These are phyloP conservation scores for Voacanga thouarsii DNA, from an alignment of 257 asterid species.

Conservation along the genomic window DNA sequence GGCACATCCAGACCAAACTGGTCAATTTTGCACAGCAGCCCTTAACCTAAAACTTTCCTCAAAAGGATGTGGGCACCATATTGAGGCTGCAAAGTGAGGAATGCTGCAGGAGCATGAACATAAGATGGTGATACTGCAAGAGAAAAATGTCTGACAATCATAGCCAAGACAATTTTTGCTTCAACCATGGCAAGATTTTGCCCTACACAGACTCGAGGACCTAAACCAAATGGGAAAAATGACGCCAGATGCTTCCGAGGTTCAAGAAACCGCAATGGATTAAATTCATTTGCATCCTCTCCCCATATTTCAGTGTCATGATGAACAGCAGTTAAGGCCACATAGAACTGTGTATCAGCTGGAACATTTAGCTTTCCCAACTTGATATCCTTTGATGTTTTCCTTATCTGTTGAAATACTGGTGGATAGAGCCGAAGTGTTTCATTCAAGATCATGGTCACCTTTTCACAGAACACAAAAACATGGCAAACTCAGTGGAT, in stretches of 20 bases:
- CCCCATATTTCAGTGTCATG: conserved; percentile 38
- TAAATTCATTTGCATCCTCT: conserved; percentile 39
- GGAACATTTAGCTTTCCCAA: conserved; percentile 31
- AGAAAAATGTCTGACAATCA: conserved; percentile 24
- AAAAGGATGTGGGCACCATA: conserved; percentile 32
- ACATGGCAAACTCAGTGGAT: background rate
- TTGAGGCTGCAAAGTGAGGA: conserved; percentile 30
- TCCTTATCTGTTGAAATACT: conserved; percentile 14
- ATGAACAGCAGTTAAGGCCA: conserved; percentile 31
- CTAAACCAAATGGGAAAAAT: no score
- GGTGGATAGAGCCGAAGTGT: conserved; percentile 38
- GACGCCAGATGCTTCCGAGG: no score
- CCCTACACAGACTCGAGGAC: no score
- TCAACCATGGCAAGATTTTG: conserved; percentile 19
- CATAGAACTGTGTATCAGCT: conserved; percentile 26
- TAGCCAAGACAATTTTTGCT: conserved; percentile 33
- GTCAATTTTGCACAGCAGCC: background rate
- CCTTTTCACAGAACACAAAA: conserved; percentile 20
- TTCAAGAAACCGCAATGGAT: conserved; percentile 27
- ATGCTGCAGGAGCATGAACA: conserved; percentile 30
- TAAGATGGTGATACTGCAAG: conserved; percentile 37
- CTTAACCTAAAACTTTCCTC: conserved; percentile 12
- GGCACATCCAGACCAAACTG: background rate
- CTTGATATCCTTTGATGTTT: conserved; percentile 24
- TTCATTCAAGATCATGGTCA: conserved; percentile 28